Percentiles rank a stretch among this genome's conserved stretches.
Conservation (phyloP, 192 early-diverging fungal species). For the Coemansia sp. region DNA sequence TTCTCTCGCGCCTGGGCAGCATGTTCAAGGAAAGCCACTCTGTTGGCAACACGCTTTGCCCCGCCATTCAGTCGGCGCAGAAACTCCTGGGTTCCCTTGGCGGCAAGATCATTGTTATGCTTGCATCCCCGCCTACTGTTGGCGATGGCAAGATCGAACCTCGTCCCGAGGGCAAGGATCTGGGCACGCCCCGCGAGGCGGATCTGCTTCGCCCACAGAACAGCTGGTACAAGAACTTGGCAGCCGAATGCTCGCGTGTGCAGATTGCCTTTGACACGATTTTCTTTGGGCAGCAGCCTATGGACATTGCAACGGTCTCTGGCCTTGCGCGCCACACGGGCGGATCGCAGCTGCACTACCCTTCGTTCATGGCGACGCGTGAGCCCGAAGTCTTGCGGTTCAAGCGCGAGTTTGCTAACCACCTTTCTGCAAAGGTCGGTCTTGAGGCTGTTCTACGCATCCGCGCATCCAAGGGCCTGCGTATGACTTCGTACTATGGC, state of each 20-base stretch:
- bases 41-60: slow-evolving; percentile 78
- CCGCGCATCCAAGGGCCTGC: slow-evolving; percentile 85
- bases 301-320: slow-evolving; percentile 83
- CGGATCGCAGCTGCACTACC: slow-evolving; percentile 88
- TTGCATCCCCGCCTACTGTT: slow-evolving; percentile 79
- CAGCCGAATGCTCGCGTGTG: slow-evolving; percentile 86
- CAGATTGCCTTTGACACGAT: slow-evolving; percentile 92
- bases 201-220: slow-evolving; percentile 80
- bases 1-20: slow-evolving; percentile 72
- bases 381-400: slow-evolving; percentile 84
- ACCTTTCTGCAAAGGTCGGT: slow-evolving; percentile 77
- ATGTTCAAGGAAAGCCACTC: slow-evolving; percentile 88
- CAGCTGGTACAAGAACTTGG: slow-evolving; percentile 89
- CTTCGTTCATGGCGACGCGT: slow-evolving; percentile 80
- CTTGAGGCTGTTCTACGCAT: slow-evolving; percentile 94
- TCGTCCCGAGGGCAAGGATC: slow-evolving; percentile 83
- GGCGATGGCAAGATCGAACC: slow-evolving; percentile 80
- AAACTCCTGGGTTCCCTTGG: slow-evolving; percentile 83
- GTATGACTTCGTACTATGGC: slow-evolving; percentile 90
- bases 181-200: slow-evolving; percentile 91
- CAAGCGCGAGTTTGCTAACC: slow-evolving; percentile 77
- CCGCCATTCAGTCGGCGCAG: slow-evolving; percentile 80
- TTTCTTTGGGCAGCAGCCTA: slow-evolving; percentile 80
- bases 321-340: slow-evolving; percentile 76
- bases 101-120: slow-evolving; percentile 87